These are phyloP conservation scores for Tylopilus felleus DNA, from an alignment of 768 basidiomycete species.

Conservation along the genomic window DNA sequence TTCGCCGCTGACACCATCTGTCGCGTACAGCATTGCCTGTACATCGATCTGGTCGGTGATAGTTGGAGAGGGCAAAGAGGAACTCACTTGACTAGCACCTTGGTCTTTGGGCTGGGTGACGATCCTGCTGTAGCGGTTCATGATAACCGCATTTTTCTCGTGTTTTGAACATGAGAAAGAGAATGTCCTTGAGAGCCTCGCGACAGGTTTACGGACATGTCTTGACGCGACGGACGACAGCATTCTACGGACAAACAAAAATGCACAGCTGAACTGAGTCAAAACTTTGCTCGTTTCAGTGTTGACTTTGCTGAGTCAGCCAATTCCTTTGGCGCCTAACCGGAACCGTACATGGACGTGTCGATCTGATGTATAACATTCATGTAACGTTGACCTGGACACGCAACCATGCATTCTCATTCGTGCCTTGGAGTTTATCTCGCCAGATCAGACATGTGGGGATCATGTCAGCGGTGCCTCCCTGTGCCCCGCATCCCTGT, in stretches of 20 bases:
- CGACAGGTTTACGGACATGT: constrained; percentile 9
- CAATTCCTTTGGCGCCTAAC: background rate
- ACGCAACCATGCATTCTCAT: too few species aligned
- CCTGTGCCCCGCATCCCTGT: too few species aligned
- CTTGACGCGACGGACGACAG: constrained; percentile 23
- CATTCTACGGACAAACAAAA: constrained; percentile 11
- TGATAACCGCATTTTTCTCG: constrained; percentile 42
- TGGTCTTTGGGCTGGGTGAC: constrained; percentile 93
- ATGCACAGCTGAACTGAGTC: background rate
- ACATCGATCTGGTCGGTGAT: background rate
- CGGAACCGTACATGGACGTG: background rate
- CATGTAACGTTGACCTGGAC: too few species aligned
- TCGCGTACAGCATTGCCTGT: constrained; percentile 99
- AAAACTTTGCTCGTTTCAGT: background rate
- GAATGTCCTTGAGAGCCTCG: constrained; percentile 34
- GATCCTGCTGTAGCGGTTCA: constrained; percentile 72
- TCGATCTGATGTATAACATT: background rate
- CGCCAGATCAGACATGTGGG: background rate
- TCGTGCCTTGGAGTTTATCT: constrained; percentile 1
- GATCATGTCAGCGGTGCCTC: too few species aligned
- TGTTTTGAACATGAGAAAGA: constrained; percentile 38
- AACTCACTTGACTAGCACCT: constrained; percentile 82
- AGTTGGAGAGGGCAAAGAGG: background rate
- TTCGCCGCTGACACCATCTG: constrained; percentile 79
- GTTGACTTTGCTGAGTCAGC: constrained; percentile 15